Evolutionary conservation across 73 alveolate genomes (phyloP).

Genomic region (Paramecium sexaurelia): DNA sequence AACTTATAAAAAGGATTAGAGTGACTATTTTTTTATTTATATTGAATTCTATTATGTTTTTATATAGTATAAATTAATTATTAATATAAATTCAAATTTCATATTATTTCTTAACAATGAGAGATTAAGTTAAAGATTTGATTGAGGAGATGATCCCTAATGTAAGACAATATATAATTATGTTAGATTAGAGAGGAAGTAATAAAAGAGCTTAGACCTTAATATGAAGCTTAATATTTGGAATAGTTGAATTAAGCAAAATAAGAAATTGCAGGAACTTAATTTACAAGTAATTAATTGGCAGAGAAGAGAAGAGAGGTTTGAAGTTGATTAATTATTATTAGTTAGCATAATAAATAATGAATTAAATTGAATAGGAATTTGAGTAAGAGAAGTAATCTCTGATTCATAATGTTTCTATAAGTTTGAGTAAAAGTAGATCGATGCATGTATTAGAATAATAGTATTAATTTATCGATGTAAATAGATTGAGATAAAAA

Average conservation of each 20-base stretch:
- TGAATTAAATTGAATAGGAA: constrained; percentile 11
- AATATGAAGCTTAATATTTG: background rate
- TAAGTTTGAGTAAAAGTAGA: constrained; percentile 7
- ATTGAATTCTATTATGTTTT: background rate
- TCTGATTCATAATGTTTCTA: constrained; percentile 18
- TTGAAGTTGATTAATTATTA: background rate
- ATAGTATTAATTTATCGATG: background rate
- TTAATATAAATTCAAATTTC: background rate
- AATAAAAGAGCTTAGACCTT: background rate
- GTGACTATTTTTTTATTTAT: too few species aligned
- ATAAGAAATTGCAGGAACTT: background rate
- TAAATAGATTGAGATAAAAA: background rate
- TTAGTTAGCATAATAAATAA: constrained; percentile 34
- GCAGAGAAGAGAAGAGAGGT: constrained; percentile 32
- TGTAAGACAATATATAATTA: background rate
- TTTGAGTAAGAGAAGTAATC: constrained; percentile 23
- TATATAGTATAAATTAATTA: background rate
- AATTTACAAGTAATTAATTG: background rate
- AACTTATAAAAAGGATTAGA: too few species aligned
- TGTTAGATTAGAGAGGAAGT: constrained; percentile 28
- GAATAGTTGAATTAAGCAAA: constrained; percentile 1
- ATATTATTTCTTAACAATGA: background rate
- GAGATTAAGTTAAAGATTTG: background rate
- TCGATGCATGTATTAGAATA: constrained; percentile 23
- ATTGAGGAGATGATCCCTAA: constrained; percentile 42